A percentile compares a stretch with the other conserved stretches of the same genome.
These are phyloP conservation scores for Andrographis paniculata DNA, from an alignment of 305 asterid genomes.

Conservation along the genomic window DNA sequence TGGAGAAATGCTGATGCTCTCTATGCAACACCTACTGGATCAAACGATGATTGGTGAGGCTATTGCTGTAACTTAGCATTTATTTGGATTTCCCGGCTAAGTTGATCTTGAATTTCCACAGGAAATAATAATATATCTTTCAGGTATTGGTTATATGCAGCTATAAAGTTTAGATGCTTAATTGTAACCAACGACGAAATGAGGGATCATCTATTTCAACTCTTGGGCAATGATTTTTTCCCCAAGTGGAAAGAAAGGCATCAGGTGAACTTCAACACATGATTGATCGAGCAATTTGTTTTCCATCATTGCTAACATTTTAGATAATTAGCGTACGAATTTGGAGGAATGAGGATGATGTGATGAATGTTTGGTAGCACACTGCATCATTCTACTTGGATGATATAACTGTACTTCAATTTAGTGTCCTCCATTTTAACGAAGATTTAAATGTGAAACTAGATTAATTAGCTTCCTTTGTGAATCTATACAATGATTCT, in stretches of 20 bases:
- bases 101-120: slow-evolving; percentile 12
- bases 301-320: too few relatives aligned
- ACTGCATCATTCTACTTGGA: too few relatives aligned
- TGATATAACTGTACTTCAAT: too few relatives aligned
- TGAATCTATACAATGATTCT: too few relatives aligned
- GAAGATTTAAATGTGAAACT: too few relatives aligned
- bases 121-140: slow-evolving; percentile 22
- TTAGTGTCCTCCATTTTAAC: too few relatives aligned
- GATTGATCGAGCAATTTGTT: slow-evolving; percentile 2
- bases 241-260: slow-evolving; percentile 95
- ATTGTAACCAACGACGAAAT: slow-evolving; percentile 83
- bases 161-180: slow-evolving; percentile 65
- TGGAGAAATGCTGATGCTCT: slow-evolving; percentile 75
- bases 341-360: too few relatives aligned
- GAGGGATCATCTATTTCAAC: slow-evolving; percentile 87
- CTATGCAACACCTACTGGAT: slow-evolving; percentile 91
- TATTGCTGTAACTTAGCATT: too few relatives aligned
- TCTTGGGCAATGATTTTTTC: slow-evolving; percentile 79
- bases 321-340: too few relatives aligned
- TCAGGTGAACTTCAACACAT: slow-evolving; percentile 45
- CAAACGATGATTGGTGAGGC: slow-evolving; percentile 85
- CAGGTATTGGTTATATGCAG: slow-evolving; percentile 98
- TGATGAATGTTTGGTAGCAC: too few relatives aligned
- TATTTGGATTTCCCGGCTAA: background rate
- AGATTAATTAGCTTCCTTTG: too few relatives aligned